Base-by-base conservation (phyloP, 345 rosid species). In the Lenwebbia sp. region DNA sequence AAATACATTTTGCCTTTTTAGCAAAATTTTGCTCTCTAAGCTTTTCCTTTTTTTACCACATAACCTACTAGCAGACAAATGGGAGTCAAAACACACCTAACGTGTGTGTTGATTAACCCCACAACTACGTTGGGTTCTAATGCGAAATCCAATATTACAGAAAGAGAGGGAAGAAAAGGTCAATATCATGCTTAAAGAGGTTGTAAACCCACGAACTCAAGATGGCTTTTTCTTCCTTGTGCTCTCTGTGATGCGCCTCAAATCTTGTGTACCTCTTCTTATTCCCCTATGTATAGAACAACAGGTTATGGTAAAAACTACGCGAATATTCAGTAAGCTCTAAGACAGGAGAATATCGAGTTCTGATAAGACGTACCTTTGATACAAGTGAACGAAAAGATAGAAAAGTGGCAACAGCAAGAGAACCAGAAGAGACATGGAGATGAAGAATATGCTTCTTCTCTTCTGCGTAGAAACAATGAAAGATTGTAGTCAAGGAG, bases 331-430 rank as follows among this genome's bases (percentile, higher is more conserved):
- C 25, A 54, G 44, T 19, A 83, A 83, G 84, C 54, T 51, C 15
- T 49, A 14, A 90, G 25, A 19, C 57, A 30, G 23, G 57, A 83
- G 58, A 19, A 12, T 17, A 83, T 52, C 58, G 19, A 54, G 26
- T 70, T 21, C 47, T 3, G 1, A 70, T 15, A 19, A 53, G 22
- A 85, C 86, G 25, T 93, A 94, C 99, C 97, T 92, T 81, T 89
- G 94, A 85, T 92, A 92, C 88, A 96, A 74, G 91, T 93, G 95
- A 82, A 93, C 86, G 52, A 93, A 92, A 49, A 87, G 85, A 85
- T 93, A 95, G 88, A 91, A 91, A 84, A 95, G 91, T 5, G 95
- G 96, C 85, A 96, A 91, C 89, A 92, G 83, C 91, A 91, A 70
- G 89, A 94, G 84, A 54, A 89, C 89, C 89, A 93, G 75, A 89